Conservation (phyloP, 441 rosid genomes). For the Gossypium gossypioides region DNA sequence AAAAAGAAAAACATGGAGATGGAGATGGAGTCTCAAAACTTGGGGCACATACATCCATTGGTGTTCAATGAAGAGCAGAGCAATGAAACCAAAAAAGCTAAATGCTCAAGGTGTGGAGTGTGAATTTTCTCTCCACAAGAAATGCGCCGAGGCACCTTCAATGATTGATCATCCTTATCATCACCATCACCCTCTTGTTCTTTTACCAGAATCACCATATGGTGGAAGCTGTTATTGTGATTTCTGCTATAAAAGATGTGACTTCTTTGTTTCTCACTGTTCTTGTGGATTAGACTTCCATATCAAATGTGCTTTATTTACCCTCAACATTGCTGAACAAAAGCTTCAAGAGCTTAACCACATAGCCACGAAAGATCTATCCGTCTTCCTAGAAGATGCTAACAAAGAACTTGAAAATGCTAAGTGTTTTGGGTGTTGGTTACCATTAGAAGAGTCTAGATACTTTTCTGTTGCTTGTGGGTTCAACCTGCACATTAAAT, state of each 20-base stretch:
- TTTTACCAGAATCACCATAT: not conserved
- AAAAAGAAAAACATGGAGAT: not conserved
- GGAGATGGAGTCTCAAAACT: not conserved
- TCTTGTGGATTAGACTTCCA: not conserved
- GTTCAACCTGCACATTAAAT: not conserved
- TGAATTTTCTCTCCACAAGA: conserved; percentile 11
- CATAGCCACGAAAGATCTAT: not conserved
- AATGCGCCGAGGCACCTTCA: conserved; percentile 16
- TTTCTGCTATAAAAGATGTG: not conserved
- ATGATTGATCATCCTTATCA: conserved; percentile 19
- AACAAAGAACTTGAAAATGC: not conserved
- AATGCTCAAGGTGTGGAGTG: conserved; percentile 7
- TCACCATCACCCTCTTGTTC: conserved; percentile 3
- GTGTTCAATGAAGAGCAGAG: not conserved
- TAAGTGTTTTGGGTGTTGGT: not conserved
- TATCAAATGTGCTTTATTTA: not conserved
- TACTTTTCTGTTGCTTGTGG: not conserved
- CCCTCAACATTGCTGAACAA: not conserved
- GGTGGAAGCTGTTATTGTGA: not conserved
- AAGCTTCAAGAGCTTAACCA: not conserved
- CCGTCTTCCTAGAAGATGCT: too few species aligned
- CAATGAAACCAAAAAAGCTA: not conserved
- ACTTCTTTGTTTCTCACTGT: not conserved
- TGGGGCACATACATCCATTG: not conserved
- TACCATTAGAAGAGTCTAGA: not conserved